Conservation (phyloP, 306 rosid species). For the Ammopiptanthus mongolicus region DNA sequence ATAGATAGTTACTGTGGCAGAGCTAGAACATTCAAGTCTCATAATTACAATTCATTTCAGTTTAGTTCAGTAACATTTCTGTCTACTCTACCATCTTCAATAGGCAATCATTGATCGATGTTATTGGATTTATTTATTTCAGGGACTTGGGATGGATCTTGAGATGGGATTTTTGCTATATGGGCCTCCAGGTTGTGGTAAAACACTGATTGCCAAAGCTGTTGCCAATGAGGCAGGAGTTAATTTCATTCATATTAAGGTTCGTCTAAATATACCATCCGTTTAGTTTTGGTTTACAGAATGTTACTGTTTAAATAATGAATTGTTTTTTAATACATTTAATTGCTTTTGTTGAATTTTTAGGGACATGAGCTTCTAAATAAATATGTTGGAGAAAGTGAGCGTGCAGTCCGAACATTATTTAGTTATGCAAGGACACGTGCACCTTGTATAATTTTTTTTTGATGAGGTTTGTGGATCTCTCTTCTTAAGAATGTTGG, state of each 20-base stretch:
- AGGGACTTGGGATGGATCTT: constrained; percentile 62
- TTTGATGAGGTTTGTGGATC: constrained; percentile 76
- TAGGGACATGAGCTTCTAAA: constrained; percentile 85
- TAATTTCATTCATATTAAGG: constrained; percentile 75
- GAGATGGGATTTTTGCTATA: constrained; percentile 85
- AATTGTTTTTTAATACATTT: background rate
- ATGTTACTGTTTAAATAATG: background rate
- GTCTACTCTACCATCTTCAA: no score
- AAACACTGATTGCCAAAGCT: constrained; percentile 89
- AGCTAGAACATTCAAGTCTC: constrained; percentile 27
- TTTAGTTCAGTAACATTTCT: no score
- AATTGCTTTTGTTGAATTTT: background rate
- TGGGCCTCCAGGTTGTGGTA: constrained; percentile 97
- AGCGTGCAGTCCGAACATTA: constrained; percentile 53
- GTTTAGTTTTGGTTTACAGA: background rate
- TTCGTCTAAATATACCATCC: background rate
- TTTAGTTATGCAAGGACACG: constrained; percentile 82
- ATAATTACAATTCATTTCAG: no score
- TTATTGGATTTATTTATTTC: constrained; percentile 23
- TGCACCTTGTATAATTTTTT: constrained; percentile 56
- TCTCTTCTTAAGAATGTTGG: background rate
- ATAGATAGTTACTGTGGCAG: no score
- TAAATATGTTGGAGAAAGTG: constrained; percentile 93
- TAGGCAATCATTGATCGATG: background rate
- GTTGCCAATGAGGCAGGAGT: constrained; percentile 32